Evolutionary conservation across 345 rosid species (phyloP).

Genomic region (Sisymbrium altissimum): DNA sequence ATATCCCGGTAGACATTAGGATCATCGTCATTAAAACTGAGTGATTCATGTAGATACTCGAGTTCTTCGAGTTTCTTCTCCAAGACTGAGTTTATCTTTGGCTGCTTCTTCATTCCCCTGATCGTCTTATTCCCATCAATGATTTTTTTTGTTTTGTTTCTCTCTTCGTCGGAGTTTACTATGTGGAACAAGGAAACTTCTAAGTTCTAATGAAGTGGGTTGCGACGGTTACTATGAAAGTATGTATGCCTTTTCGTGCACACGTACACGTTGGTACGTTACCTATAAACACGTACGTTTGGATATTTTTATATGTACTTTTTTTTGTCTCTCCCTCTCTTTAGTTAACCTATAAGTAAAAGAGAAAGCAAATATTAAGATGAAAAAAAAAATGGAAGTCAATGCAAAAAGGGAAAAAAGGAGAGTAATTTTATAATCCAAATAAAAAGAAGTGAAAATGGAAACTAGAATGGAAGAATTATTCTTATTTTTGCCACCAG

Average conservation of each 20-base stretch:
- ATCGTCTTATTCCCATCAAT: neutral
- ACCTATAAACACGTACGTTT: neutral
- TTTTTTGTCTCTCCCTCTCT: too few relatives aligned
- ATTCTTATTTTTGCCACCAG: too few relatives aligned
- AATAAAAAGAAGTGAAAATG: neutral
- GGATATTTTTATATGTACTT: neutral
- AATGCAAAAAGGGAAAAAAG: too few relatives aligned
- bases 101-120: neutral
- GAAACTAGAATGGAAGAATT: neutral
- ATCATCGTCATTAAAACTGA: neutral
- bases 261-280: neutral
- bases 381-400: too few relatives aligned
- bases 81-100: slow-evolving; percentile 8
- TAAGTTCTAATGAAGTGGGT: neutral
- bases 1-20: neutral
- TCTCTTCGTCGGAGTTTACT: neutral
- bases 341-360: too few relatives aligned
- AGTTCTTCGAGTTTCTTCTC: slow-evolving; percentile 35
- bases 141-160: neutral
- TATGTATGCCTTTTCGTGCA: neutral
- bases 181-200: neutral
- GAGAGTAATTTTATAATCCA: neutral
- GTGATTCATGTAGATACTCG: slow-evolving; percentile 6
- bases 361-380: too few relatives aligned
- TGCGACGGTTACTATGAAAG: slow-evolving; percentile 13